phyloP scores from a whole-genome alignment of 2,329 filamentous ascomycete species.

The Fusarium mundagurra region DNA sequence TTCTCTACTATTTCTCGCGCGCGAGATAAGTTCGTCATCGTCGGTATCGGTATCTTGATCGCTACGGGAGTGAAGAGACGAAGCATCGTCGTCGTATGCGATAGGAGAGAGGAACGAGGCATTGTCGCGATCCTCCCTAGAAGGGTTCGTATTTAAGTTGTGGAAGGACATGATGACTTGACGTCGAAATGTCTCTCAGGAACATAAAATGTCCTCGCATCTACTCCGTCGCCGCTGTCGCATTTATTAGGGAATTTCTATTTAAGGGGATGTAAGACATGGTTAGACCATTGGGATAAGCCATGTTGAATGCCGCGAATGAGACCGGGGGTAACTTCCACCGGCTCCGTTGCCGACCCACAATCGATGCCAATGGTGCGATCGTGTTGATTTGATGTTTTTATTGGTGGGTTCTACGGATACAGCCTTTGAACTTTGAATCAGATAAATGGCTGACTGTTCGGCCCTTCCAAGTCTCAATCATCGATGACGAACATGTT shows the following conservation, averaged over 20 bases:
- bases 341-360: constrained; percentile 27
- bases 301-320: constrained; percentile 20
- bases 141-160: constrained; percentile 34
- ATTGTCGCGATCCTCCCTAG: constrained; percentile 44
- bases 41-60: constrained; percentile 82
- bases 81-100: constrained; percentile 74
- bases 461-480: not conserved
- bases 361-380: constrained; percentile 4
- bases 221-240: constrained; percentile 1
- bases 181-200: constrained; percentile 24
- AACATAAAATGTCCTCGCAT: constrained; percentile 31
- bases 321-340: constrained; percentile 38
- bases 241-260: constrained; percentile 25
- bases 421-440: not conserved
- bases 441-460: not conserved
- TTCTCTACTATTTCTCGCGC: constrained; percentile 74
- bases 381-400: not conserved
- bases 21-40: constrained; percentile 74
- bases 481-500: not conserved
- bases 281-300: constrained; percentile 30
- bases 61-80: constrained; percentile 72
- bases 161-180: constrained; percentile 35
- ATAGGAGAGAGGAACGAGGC: constrained; percentile 68
- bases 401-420: not conserved
- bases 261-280: constrained; percentile 37